Evolutionary conservation across 2,329 filamentous ascomycete species (phyloP).

Genomic region (Zopfia rhizophila): DNA sequence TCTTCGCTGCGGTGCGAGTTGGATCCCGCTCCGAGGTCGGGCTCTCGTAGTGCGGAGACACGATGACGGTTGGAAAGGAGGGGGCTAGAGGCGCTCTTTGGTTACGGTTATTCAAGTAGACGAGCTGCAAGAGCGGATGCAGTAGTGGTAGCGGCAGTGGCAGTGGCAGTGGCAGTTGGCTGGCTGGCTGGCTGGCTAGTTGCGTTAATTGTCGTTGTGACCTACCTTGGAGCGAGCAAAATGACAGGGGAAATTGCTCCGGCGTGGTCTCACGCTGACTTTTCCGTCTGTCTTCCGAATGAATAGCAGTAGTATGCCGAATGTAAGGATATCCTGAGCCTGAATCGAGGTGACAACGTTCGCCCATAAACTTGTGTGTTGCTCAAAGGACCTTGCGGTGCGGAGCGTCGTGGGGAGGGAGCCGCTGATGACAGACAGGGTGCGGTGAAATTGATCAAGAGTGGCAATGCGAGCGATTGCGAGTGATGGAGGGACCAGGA

Average conservation of each 20-base stretch:
- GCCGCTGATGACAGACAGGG: constrained; percentile 6
- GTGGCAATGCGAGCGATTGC: constrained; percentile 16
- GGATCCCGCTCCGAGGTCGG: constrained; percentile 46
- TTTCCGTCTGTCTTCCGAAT: constrained; percentile 16
- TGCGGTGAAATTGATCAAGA: constrained; percentile 5
- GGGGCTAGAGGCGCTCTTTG: constrained; percentile 28
- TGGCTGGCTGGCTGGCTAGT: neutral
- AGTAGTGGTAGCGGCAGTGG: constrained; percentile 32
- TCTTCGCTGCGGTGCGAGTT: constrained; percentile 41
- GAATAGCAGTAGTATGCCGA: constrained; percentile 25
- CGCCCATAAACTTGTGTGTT: constrained; percentile 32
- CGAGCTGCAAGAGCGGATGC: constrained; percentile 41
- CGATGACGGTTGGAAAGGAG: constrained; percentile 46
- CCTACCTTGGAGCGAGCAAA: constrained; percentile 10
- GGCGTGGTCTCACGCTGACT: constrained; percentile 18
- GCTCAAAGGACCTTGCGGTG: constrained; percentile 12
- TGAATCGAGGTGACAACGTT: constrained; percentile 18
- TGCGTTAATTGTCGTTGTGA: neutral
- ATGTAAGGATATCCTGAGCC: constrained; percentile 25
- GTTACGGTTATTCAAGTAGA: constrained; percentile 38
- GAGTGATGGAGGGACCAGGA: neutral
- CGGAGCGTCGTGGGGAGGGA: constrained; percentile 15
- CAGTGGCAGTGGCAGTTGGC: constrained; percentile 9
- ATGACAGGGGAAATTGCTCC: constrained; percentile 14
- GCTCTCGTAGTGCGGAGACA: constrained; percentile 50